Evolutionary conservation across 495 filamentous ascomycete genomes (phyloP).

Genomic region (Trichoderma orchidacearum): DNA sequence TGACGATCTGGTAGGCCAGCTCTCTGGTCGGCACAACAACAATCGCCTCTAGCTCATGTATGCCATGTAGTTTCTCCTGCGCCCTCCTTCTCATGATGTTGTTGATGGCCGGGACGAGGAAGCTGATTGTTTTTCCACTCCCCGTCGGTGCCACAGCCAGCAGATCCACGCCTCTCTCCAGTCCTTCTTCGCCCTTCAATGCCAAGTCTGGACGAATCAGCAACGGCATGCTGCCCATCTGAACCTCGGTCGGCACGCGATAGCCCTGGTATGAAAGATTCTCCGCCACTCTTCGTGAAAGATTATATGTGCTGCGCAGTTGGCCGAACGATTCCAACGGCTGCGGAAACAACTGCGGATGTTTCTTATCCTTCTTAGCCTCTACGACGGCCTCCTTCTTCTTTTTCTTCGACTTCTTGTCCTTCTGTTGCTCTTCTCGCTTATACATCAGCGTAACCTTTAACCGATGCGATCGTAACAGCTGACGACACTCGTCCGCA

Average conservation of each 20-base stretch:
- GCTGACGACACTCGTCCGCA: slow-evolving; percentile 55
- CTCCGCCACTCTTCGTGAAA: slow-evolving; percentile 54
- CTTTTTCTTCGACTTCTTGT: slow-evolving; percentile 24
- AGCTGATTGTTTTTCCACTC: slow-evolving; percentile 93
- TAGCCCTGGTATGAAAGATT: slow-evolving; percentile 82
- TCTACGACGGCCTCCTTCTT: slow-evolving; percentile 26
- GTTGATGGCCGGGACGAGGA: slow-evolving; percentile 76
- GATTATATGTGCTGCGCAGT: slow-evolving; percentile 51
- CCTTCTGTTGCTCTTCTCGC: slow-evolving; percentile 13
- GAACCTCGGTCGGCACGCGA: slow-evolving; percentile 79
- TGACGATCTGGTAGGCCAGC: slow-evolving; percentile 81
- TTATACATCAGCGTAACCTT: slow-evolving; percentile 61
- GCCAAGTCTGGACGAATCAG: slow-evolving; percentile 42
- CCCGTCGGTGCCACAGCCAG: slow-evolving; percentile 86
- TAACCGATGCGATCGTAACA: slow-evolving; percentile 72
- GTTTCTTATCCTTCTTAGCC: slow-evolving; percentile 29
- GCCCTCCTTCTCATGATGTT: slow-evolving; percentile 41
- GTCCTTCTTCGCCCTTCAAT: slow-evolving; percentile 16
- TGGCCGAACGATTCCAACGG: slow-evolving; percentile 69
- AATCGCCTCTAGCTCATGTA: slow-evolving; percentile 49
- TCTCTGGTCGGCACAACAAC: slow-evolving; percentile 88
- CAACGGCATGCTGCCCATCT: slow-evolving; percentile 72
- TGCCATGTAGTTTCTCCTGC: slow-evolving; percentile 18
- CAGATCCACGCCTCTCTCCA: slow-evolving; percentile 46
- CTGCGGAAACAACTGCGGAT: slow-evolving; percentile 53